These are phyloP conservation scores for Mycena sanguinolenta DNA, from an alignment of 768 basidiomycete genomes.

Conservation along the genomic window DNA sequence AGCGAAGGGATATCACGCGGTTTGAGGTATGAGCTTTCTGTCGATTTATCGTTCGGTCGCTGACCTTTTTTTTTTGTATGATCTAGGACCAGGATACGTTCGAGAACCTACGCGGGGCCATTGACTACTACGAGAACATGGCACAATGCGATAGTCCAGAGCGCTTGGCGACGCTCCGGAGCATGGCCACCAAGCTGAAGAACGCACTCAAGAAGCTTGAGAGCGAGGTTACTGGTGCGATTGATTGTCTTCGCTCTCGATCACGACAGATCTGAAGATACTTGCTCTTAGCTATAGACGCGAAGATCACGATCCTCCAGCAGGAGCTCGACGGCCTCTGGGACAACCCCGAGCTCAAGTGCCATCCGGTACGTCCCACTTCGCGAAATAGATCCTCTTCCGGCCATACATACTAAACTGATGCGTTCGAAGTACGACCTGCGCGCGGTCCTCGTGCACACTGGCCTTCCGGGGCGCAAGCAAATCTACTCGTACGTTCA, in stretches of 20 bases:
- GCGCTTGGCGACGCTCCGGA: constrained; percentile 59
- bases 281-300: constrained; percentile 67
- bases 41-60: background rate
- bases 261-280: background rate
- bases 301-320: constrained; percentile 60
- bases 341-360: constrained; percentile 75
- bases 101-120: constrained; percentile 68
- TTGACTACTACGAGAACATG: constrained; percentile 78
- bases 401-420: background rate
- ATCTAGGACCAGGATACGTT: constrained; percentile 73
- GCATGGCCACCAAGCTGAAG: constrained; percentile 65
- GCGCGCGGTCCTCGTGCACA: constrained; percentile 82
- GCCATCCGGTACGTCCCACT: constrained; percentile 58
- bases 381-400: background rate
- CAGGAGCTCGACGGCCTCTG: constrained; percentile 60
- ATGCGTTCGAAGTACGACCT: constrained; percentile 77
- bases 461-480: constrained; percentile 81
- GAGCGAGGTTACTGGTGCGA: constrained; percentile 66
- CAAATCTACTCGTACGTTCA: constrained; percentile 86
- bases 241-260: background rate
- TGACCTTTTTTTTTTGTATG: background rate
- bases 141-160: constrained; percentile 65
- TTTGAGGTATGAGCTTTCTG: constrained; percentile 65
- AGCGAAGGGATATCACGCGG: constrained; percentile 62
- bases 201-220: constrained; percentile 65